A percentile compares a stretch with the other conserved stretches of the same genome.
These are phyloP conservation scores for Neopestalotiopsis clavispora DNA, from an alignment of 2,329 filamentous ascomycete species.

Conservation along the genomic window DNA sequence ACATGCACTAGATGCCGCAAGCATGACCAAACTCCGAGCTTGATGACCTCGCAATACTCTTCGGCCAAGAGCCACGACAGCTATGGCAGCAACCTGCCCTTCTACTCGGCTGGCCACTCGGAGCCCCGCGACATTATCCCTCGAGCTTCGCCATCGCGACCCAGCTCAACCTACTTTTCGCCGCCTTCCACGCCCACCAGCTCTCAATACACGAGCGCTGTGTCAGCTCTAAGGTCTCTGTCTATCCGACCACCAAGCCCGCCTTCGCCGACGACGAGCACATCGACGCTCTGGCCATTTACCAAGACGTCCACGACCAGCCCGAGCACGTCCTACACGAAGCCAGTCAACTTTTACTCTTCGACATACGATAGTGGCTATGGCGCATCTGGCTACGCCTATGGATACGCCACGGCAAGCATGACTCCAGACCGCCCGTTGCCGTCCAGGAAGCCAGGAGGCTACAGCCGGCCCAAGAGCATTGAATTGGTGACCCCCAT, in stretches of 20 bases:
- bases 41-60: constrained; percentile 34
- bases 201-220: constrained; percentile 53
- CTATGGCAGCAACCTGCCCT: constrained; percentile 45
- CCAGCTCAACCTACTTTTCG: constrained; percentile 58
- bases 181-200: constrained; percentile 56
- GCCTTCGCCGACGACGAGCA: constrained; percentile 54
- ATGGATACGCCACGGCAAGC: constrained; percentile 40
- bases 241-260: constrained; percentile 60
- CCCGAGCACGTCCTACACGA: constrained; percentile 58
- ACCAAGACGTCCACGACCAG: constrained; percentile 55
- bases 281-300: constrained; percentile 58
- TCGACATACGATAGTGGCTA: constrained; percentile 59
- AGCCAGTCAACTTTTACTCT: constrained; percentile 48
- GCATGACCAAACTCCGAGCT: constrained; percentile 51
- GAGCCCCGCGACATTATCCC: constrained; percentile 68
- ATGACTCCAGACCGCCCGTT: constrained; percentile 56
- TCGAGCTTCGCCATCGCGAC: constrained; percentile 66
- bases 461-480: constrained; percentile 63
- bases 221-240: constrained; percentile 61
- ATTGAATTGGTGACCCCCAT: constrained; percentile 68
- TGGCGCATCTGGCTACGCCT: constrained; percentile 40
- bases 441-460: constrained; percentile 58
- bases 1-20: constrained; percentile 53
- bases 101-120: constrained; percentile 49
- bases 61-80: constrained; percentile 36